Percentiles rank a stretch among this genome's conserved stretches.
These are phyloP conservation scores for Raphanus sativus DNA, from an alignment of 345 rosid species.

Conservation along the genomic window DNA sequence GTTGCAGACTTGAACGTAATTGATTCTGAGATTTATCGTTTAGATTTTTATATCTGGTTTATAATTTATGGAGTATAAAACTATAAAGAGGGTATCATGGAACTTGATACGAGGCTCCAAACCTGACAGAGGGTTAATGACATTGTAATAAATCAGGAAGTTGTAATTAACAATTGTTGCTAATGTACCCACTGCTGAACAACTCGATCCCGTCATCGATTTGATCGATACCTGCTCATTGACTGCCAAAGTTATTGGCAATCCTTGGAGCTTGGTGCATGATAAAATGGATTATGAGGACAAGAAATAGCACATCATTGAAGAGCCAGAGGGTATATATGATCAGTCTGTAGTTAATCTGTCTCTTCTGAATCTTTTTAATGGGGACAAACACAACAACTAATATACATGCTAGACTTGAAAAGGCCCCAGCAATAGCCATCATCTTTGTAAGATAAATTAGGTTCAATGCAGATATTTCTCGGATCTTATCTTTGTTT, in stretches of 20 bases:
- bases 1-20: background rate
- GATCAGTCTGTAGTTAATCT: background rate
- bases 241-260: background rate
- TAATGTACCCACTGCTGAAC: background rate
- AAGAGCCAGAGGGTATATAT: background rate
- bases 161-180: background rate
- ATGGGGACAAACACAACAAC: too few species aligned
- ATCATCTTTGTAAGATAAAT: background rate
- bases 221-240: background rate
- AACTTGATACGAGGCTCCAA: background rate
- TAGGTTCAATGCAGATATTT: background rate
- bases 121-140: background rate
- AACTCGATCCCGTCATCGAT: background rate
- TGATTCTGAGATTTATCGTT: background rate
- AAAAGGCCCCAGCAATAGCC: background rate
- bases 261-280: background rate
- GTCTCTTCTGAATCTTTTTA: background rate
- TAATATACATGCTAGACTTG: background rate
- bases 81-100: background rate
- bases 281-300: background rate
- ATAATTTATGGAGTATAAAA: background rate
- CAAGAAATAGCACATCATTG: background rate
- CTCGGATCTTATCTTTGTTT: constrained; percentile 41
- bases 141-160: background rate
- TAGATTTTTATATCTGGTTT: background rate